These are phyloP conservation scores for Neoascochyta sp. DNA, from an alignment of 2,329 filamentous ascomycete species.

Conservation along the genomic window DNA sequence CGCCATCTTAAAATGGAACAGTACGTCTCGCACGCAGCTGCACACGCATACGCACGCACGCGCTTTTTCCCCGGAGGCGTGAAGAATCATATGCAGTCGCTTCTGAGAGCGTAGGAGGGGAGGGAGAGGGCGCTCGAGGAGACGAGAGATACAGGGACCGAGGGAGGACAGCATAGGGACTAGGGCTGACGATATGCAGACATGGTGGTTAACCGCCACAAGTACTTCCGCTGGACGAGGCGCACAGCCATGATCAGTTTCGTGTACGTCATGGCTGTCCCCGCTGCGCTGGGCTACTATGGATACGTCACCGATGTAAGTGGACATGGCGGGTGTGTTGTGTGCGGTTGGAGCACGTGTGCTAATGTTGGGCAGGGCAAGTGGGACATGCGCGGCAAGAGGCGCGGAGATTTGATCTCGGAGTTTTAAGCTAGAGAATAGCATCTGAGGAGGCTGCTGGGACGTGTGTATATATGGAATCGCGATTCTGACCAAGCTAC, in stretches of 20 bases:
- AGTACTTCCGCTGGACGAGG: constrained; percentile 92
- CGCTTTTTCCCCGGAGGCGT: neutral
- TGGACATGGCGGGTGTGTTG: constrained; percentile 25
- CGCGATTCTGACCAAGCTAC: constrained; percentile 1
- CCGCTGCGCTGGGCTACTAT: constrained; percentile 64
- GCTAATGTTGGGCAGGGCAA: constrained; percentile 62
- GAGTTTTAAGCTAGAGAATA: constrained; percentile 68
- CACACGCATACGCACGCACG: constrained; percentile 38
- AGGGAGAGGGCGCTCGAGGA: neutral
- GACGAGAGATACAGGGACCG: neutral
- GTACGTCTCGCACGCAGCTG: constrained; percentile 42
- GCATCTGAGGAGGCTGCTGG: constrained; percentile 1
- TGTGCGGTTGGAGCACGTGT: constrained; percentile 9
- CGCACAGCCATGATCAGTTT: constrained; percentile 77
- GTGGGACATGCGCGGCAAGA: constrained; percentile 80
- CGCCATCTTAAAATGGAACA: constrained; percentile 54
- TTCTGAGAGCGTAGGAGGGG: neutral
- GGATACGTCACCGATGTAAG: constrained; percentile 84
- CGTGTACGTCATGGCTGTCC: constrained; percentile 71
- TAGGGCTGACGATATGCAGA: constrained; percentile 49
- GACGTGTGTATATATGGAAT: constrained; percentile 15
- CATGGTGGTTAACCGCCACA: constrained; percentile 79
- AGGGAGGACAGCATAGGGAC: neutral
- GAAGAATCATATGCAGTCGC: neutral
- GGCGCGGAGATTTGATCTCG: constrained; percentile 75